Percentiles rank a stretch among this genome's conserved stretches.
Evolutionary conservation across 768 basidiomycete species (phyloP).

Genomic region (Cyclocybe aegerita): DNA sequence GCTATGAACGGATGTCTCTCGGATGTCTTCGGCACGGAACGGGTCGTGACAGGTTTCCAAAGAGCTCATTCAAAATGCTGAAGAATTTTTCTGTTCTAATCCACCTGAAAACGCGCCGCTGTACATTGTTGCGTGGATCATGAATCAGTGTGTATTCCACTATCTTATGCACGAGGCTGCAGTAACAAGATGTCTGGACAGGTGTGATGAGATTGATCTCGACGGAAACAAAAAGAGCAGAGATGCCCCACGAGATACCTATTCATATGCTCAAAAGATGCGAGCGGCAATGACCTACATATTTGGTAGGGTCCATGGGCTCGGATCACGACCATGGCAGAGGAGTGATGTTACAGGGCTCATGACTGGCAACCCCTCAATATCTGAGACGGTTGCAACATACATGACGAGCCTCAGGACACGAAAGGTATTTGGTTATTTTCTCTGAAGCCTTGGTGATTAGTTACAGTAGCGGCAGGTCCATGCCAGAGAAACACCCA

Average conservation of each 20-base stretch:
- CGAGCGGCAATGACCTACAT: slow-evolving; percentile 28
- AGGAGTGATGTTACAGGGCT: not conserved
- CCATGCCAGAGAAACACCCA: slow-evolving; percentile 11
- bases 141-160: slow-evolving; percentile 3
- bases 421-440: slow-evolving; percentile 2
- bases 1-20: no score
- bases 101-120: slow-evolving; percentile 9
- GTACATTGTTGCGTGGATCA: no score
- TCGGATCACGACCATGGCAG: slow-evolving; percentile 29
- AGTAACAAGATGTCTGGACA: no score
- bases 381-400: slow-evolving; percentile 10
- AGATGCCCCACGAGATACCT: slow-evolving; percentile 17
- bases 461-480: no score
- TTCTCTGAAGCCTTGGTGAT: not conserved
- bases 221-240: slow-evolving; percentile 8
- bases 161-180: no score
- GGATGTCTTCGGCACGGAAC: no score
- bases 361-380: slow-evolving; percentile 14
- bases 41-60: no score
- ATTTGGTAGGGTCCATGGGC: slow-evolving; percentile 24
- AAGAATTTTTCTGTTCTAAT: slow-evolving; percentile 8
- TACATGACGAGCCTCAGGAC: slow-evolving; percentile 16
- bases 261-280: slow-evolving; percentile 36
- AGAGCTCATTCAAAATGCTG: not conserved
- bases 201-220: slow-evolving; percentile 12